These are phyloP conservation scores for Sextonia rubra DNA, from an alignment of 164 flowering plant genomes.

Conservation along the genomic window DNA sequence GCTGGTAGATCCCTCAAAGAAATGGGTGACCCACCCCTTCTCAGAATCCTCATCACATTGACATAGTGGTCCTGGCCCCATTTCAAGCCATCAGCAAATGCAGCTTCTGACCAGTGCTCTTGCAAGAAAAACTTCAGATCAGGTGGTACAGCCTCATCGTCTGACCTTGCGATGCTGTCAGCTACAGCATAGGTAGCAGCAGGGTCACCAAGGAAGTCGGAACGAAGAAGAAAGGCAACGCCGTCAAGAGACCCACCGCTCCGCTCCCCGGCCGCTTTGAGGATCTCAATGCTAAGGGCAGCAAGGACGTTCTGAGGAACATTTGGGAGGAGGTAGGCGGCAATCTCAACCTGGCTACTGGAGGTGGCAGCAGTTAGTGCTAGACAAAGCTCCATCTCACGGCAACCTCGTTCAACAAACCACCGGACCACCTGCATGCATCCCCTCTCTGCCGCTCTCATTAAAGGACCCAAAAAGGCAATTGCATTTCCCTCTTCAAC, in stretches of 20 bases:
- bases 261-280: constrained; percentile 94
- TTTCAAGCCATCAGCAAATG: constrained; percentile 55
- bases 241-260: constrained; percentile 89
- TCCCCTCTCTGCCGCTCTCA: constrained; percentile 97
- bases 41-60: constrained; percentile 55
- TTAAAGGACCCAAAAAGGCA: constrained; percentile 83
- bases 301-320: constrained; percentile 86
- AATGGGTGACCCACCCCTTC: constrained; percentile 60
- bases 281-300: constrained; percentile 88
- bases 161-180: constrained; percentile 72
- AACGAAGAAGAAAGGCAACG: constrained; percentile 71
- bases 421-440: constrained; percentile 87
- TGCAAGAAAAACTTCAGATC: constrained; percentile 60
- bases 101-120: constrained; percentile 87
- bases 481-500: constrained; percentile 91
- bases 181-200: constrained; percentile 86
- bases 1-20: constrained; percentile 67
- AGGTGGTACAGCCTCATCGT: constrained; percentile 75
- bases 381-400: constrained; percentile 95
- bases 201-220: constrained; percentile 77
- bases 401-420: constrained; percentile 82
- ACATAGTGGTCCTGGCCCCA: constrained; percentile 58
- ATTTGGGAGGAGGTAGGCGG: constrained; percentile 81
- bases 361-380: constrained; percentile 96
- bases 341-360: constrained; percentile 71